Evolutionary conservation across 176 grass and related monocot genomes (phyloP).

Genomic region (Panicum miliaceum): DNA sequence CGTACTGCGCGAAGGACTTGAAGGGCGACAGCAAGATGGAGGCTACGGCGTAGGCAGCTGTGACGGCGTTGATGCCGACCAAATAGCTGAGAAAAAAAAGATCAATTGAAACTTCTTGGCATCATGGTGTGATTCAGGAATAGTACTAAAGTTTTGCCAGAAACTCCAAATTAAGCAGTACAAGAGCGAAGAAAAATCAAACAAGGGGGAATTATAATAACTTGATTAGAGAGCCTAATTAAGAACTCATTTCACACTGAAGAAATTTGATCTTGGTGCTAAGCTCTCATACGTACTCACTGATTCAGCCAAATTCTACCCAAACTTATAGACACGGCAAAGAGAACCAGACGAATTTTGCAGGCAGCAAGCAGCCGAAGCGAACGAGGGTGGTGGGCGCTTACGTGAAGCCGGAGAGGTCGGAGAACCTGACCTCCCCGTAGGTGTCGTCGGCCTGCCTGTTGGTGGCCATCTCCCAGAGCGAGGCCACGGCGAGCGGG

Average conservation of each 20-base stretch:
- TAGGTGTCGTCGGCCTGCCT: conserved; percentile 70
- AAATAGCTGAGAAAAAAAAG: conserved; percentile 55
- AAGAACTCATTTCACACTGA: background rate
- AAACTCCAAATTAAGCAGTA: background rate
- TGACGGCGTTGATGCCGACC: conserved; percentile 69
- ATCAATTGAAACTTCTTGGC: background rate
- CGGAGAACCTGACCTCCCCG: conserved; percentile 72
- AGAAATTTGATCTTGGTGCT: background rate
- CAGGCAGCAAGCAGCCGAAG: background rate
- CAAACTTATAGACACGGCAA: background rate
- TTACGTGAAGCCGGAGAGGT: conserved; percentile 87
- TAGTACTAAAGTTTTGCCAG: background rate
- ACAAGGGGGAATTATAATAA: no score
- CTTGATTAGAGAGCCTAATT: background rate
- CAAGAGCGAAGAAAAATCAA: background rate
- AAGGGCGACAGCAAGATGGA: conserved; percentile 57
- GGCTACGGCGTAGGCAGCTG: conserved; percentile 53
- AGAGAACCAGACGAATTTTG: background rate
- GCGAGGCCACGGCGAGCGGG: conserved; percentile 64
- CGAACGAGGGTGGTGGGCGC: background rate
- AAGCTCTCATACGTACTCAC: background rate
- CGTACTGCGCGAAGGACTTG: conserved; percentile 34
- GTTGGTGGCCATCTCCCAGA: conserved; percentile 78
- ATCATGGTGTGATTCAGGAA: background rate
- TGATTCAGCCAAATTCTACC: background rate